These are phyloP conservation scores for Trichophyton benhamiae DNA, from an alignment of 2,329 filamentous ascomycete genomes.

Conservation along the genomic window DNA sequence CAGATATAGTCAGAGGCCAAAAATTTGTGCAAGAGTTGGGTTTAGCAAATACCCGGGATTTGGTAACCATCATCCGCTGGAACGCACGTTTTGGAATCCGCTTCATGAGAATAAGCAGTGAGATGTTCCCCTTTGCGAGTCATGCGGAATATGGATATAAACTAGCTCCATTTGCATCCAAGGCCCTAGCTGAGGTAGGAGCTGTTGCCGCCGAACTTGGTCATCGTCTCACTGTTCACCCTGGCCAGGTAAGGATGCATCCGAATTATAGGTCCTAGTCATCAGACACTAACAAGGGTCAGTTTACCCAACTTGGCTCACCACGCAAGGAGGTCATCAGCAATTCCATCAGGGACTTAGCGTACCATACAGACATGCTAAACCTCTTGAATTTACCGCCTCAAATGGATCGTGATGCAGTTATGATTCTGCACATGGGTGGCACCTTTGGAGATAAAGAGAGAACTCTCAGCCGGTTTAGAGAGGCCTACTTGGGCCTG, in stretches of 20 bases:
- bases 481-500: constrained; percentile 56
- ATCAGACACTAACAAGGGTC: constrained; percentile 3
- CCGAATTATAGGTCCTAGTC: constrained; percentile 3
- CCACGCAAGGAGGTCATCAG: constrained; percentile 64
- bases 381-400: constrained; percentile 61
- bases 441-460: constrained; percentile 78
- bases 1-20: constrained; percentile 54
- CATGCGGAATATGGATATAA: constrained; percentile 79
- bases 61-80: constrained; percentile 78
- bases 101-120: constrained; percentile 82
- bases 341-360: constrained; percentile 66
- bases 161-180: constrained; percentile 68
- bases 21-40: constrained; percentile 65
- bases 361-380: constrained; percentile 80
- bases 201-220: constrained; percentile 63
- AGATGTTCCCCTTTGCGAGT: constrained; percentile 95
- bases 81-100: constrained; percentile 85
- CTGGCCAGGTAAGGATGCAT: constrained; percentile 51
- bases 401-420: constrained; percentile 69
- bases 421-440: constrained; percentile 92
- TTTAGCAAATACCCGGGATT: constrained; percentile 65
- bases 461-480: constrained; percentile 66
- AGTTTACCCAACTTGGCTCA: constrained; percentile 84
- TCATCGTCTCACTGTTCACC: constrained; percentile 80
- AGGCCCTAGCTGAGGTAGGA: constrained; percentile 63